Conservation (phyloP, 768 basidiomycete species). For the Suillus subluteus region DNA sequence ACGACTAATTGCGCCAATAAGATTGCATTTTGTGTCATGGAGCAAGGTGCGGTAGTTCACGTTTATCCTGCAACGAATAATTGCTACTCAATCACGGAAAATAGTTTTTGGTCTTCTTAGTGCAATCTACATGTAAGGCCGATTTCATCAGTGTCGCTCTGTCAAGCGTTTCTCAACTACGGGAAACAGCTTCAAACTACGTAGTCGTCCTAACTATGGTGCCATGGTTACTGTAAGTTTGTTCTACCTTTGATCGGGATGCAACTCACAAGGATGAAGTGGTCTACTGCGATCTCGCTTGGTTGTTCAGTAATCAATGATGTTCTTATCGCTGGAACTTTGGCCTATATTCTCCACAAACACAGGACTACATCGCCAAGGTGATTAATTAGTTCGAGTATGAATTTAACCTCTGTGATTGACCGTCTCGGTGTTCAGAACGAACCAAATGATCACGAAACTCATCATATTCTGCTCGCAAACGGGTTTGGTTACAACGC, state of each 20-base stretch:
- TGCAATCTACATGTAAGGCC: not conserved
- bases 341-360: conserved; percentile 21
- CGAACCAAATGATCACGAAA: conserved; percentile 20
- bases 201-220: not conserved
- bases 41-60: conserved; percentile 5
- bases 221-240: not conserved
- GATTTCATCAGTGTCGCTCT: not conserved
- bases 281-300: conserved; percentile 25
- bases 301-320: conserved; percentile 25
- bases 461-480: conserved; percentile 26
- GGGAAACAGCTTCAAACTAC: not conserved
- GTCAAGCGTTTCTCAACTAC: not conserved
- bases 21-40: not conserved
- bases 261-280: conserved; percentile 18
- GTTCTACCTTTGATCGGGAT: not conserved
- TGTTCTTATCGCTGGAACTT: conserved; percentile 26
- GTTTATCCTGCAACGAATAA: not conserved
- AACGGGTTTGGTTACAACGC: conserved; percentile 32
- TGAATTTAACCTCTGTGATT: not conserved
- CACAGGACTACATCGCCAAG: conserved; percentile 14
- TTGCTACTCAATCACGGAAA: not conserved
- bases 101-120: not conserved
- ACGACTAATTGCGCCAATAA: not conserved
- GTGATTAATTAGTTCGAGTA: conserved; percentile 14
- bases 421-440: conserved; percentile 10